A percentile compares a stretch with the other conserved stretches of the same genome.
Evolutionary conservation across 495 filamentous ascomycete species (phyloP).

Genomic region (Bathelium albidoporum): DNA sequence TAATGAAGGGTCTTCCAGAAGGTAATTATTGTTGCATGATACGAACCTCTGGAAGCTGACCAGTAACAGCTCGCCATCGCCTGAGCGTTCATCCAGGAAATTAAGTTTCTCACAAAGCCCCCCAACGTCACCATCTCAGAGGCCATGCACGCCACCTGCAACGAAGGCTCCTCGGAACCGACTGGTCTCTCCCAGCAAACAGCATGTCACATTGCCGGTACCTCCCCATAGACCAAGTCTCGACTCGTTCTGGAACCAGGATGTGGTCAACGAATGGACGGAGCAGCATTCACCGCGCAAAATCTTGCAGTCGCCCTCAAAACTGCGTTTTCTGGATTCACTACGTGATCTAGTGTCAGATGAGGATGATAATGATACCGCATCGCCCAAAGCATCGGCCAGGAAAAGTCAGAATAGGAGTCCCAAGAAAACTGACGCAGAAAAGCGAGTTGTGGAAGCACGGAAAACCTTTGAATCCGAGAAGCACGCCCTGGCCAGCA

Average conservation of each 20-base stretch:
- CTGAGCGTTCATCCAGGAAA: constrained; percentile 22
- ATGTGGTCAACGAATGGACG: constrained; percentile 69
- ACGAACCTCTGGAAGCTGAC: neutral
- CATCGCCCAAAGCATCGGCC: constrained; percentile 20
- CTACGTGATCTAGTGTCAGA: neutral
- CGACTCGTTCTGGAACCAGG: constrained; percentile 74
- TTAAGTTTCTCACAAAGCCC: constrained; percentile 9
- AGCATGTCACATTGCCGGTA: constrained; percentile 38
- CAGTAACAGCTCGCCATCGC: constrained; percentile 21
- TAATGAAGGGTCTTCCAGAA: neutral
- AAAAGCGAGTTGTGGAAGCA: constrained; percentile 22
- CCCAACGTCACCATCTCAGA: constrained; percentile 18
- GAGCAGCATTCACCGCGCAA: constrained; percentile 67
- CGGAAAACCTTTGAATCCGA: constrained; percentile 56
- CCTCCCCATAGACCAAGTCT: constrained; percentile 54
- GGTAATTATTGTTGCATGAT: neutral
- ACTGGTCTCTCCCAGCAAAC: constrained; percentile 45
- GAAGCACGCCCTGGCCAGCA: constrained; percentile 56
- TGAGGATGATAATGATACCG: constrained; percentile 20
- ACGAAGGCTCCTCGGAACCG: constrained; percentile 35
- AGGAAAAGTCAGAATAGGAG: constrained; percentile 30
- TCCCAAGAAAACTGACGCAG: constrained; percentile 27
- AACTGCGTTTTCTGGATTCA: constrained; percentile 6
- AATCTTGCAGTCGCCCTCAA: constrained; percentile 29
- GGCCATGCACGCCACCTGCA: constrained; percentile 31